Percentiles rank a stretch among this genome's conserved stretches.
These are phyloP conservation scores for Aphanomyces invadans DNA, from an alignment of 352 stramenopile genomes.

Conservation along the genomic window DNA sequence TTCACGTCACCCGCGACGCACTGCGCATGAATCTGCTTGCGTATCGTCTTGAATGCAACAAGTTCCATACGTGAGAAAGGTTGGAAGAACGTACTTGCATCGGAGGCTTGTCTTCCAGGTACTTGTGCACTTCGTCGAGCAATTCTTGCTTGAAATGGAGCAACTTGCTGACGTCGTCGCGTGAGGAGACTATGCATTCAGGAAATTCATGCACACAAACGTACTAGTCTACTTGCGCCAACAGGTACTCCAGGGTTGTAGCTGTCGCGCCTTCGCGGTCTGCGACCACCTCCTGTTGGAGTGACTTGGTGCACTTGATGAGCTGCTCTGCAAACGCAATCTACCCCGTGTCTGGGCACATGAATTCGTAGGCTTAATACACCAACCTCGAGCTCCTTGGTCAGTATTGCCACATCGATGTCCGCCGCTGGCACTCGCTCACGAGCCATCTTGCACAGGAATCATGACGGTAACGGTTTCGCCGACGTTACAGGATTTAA, in stretches of 20 bases:
- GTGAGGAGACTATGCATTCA: neutral
- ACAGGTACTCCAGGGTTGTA: neutral
- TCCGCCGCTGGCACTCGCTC: neutral
- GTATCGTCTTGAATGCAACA: too few relatives aligned
- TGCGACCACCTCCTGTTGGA: neutral
- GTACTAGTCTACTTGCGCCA: conserved; percentile 3
- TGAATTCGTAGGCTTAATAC: neutral
- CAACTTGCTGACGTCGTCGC: neutral
- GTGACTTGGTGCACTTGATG: conserved; percentile 2
- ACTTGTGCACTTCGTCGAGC: neutral
- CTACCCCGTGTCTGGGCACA: neutral
- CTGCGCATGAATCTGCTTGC: too few relatives aligned
- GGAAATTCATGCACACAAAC: neutral
- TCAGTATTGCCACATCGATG: conserved; percentile 19
- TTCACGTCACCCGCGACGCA: too few relatives aligned
- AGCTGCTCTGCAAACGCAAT: conserved; percentile 19
- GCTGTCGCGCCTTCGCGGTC: neutral
- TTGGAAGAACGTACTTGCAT: neutral
- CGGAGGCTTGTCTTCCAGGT: neutral
- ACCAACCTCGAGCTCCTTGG: conserved; percentile 22
- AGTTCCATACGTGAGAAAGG: too few relatives aligned
- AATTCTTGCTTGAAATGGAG: conserved; percentile 12
- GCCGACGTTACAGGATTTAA: neutral
- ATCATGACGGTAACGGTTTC: conserved; percentile 7
- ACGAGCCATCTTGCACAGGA: neutral